A percentile compares a stretch with the other conserved stretches of the same genome.
phyloP scores from a whole-genome alignment of 2,329 filamentous ascomycete species.

The Bipolaris bicolor region DNA sequence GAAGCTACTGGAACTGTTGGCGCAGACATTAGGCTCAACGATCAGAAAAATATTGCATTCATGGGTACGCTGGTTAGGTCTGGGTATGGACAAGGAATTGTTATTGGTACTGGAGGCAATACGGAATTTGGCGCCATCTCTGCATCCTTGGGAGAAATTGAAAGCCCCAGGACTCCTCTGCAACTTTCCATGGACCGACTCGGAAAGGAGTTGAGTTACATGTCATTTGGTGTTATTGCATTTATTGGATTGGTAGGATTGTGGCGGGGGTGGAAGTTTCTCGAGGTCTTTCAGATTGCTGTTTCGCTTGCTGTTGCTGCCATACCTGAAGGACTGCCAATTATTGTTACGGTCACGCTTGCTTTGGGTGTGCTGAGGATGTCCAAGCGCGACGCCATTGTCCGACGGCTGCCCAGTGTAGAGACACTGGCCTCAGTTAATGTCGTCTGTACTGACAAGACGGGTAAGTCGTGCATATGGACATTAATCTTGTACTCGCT shows the following conservation, averaged over 20 bases:
- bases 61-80: constrained; percentile 97
- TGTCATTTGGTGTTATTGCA: constrained; percentile 92
- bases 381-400: constrained; percentile 94
- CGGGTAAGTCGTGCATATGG: constrained; percentile 59
- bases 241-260: constrained; percentile 91
- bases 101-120: constrained; percentile 92
- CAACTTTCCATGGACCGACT: constrained; percentile 98
- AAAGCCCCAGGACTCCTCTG: constrained; percentile 90
- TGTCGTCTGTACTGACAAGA: constrained; percentile 99
- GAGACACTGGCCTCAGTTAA: constrained; percentile 98
- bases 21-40: constrained; percentile 71
- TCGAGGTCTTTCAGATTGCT: constrained; percentile 97
- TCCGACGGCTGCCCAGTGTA: constrained; percentile 92
- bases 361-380: constrained; percentile 94
- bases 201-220: constrained; percentile 93
- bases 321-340: constrained; percentile 93
- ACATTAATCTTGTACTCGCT: background rate
- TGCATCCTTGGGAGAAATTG: constrained; percentile 89
- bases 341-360: constrained; percentile 96
- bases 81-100: constrained; percentile 91
- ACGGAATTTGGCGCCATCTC: constrained; percentile 98
- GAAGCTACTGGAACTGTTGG: constrained; percentile 65
- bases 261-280: constrained; percentile 82
- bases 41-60: constrained; percentile 90
- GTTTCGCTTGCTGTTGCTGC: constrained; percentile 95